A percentile compares a stretch with the other conserved stretches of the same genome.
These are phyloP conservation scores for Nematodospora valgi DNA, from an alignment of 805 yeast species.

Conservation along the genomic window DNA sequence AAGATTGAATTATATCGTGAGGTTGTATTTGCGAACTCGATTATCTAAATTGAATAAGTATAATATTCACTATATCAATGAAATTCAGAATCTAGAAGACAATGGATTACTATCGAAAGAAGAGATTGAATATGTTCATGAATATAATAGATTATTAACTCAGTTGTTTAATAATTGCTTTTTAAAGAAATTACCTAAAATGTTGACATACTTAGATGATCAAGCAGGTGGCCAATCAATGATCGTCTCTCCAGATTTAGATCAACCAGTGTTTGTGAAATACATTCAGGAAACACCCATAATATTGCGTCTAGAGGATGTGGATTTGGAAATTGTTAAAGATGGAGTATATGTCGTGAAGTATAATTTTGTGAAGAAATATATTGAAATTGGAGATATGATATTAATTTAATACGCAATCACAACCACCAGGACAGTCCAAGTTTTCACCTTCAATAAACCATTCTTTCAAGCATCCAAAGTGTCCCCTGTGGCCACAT, in stretches of 20 bases:
- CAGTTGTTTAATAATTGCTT: conserved; percentile 68
- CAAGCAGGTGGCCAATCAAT: conserved; percentile 56
- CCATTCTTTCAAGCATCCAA: conserved; percentile 78
- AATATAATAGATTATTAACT: conserved; percentile 61
- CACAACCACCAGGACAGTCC: conserved; percentile 83
- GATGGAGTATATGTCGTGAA: conserved; percentile 76
- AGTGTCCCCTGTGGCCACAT: conserved; percentile 90
- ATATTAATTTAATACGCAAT: conserved; percentile 30
- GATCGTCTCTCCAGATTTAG: conserved; percentile 76
- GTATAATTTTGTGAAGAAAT: conserved; percentile 44
- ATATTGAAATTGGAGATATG: conserved; percentile 36
- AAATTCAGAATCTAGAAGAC: conserved; percentile 17
- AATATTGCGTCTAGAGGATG: conserved; percentile 24
- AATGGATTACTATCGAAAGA: conserved; percentile 43
- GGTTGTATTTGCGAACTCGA: conserved; percentile 79
- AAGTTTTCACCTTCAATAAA: conserved; percentile 57
- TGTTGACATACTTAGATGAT: conserved; percentile 73
- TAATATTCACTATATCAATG: conserved; percentile 55
- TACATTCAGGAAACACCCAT: conserved; percentile 34
- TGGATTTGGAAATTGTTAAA: conserved; percentile 52
- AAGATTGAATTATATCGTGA: conserved; percentile 73
- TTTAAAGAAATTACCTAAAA: conserved; percentile 62
- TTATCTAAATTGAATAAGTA: conserved; percentile 69
- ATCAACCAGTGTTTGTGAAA: conserved; percentile 73
- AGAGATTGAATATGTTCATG: conserved; percentile 65